A percentile compares a stretch with the other conserved stretches of the same genome.
phyloP scores from a whole-genome alignment of 2,329 filamentous ascomycete species.

The Pseudogymnoascus sp. region DNA sequence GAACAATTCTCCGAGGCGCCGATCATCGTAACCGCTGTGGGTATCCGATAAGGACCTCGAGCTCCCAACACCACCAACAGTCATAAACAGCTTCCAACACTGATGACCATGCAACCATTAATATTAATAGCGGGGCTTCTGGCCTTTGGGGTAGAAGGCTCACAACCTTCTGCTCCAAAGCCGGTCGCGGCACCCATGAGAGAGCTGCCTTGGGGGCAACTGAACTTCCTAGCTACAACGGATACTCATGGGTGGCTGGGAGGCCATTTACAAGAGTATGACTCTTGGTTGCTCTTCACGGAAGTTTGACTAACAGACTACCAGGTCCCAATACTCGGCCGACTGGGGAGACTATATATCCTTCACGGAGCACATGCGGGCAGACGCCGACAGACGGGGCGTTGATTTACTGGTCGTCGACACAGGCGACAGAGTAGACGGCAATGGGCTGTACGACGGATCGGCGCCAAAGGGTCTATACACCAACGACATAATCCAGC shows the following conservation, averaged over 20 bases:
- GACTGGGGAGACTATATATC: constrained; percentile 99
- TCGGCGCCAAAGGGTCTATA: constrained; percentile 82
- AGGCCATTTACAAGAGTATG: constrained; percentile 83
- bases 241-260: constrained; percentile 95
- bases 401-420: constrained; percentile 84
- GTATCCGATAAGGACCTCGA: not conserved
- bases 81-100: not conserved
- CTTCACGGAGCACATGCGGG: constrained; percentile 74
- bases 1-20: not conserved
- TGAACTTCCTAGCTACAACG: constrained; percentile 96
- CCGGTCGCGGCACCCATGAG: constrained; percentile 76
- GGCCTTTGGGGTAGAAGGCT: not conserved
- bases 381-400: constrained; percentile 68
- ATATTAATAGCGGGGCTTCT: not conserved
- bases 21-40: not conserved
- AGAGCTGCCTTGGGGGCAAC: constrained; percentile 76
- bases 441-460: constrained; percentile 88
- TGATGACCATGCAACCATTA: not conserved
- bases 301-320: constrained; percentile 11
- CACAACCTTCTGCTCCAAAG: constrained; percentile 72
- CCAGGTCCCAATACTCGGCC: constrained; percentile 77
- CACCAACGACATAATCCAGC: constrained; percentile 75
- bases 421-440: constrained; percentile 87
- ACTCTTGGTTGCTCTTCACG: constrained; percentile 4
- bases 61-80: not conserved